Evolutionary conservation across 257 asterid species (phyloP).

Genomic region (Solanum pennellii): DNA sequence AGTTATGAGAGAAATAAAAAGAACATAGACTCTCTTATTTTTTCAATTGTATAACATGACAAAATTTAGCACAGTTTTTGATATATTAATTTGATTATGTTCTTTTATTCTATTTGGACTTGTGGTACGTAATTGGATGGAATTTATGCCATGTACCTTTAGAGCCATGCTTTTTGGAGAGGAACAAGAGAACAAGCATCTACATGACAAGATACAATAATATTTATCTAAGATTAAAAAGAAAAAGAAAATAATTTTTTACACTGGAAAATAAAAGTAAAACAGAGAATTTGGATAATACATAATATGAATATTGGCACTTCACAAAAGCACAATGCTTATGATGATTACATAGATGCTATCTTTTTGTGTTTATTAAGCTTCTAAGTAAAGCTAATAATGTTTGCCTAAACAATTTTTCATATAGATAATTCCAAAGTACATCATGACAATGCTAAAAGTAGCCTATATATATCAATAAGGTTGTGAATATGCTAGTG

Average conservation of each 20-base stretch:
- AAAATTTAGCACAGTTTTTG: neutral
- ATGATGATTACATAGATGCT: slow-evolving; percentile 13
- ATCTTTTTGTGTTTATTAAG: slow-evolving; percentile 51
- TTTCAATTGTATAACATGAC: neutral
- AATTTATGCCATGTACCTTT: neutral
- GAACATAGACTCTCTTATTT: neutral
- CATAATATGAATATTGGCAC: neutral
- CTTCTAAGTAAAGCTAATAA: slow-evolving; percentile 70
- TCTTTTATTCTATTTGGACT: neutral
- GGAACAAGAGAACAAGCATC: neutral
- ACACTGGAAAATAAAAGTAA: neutral
- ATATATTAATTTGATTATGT: neutral
- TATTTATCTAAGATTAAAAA: neutral
- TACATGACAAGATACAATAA: neutral
- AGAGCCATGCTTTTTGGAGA: neutral
- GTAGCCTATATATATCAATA: neutral
- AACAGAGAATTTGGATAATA: neutral
- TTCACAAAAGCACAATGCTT: slow-evolving; percentile 25
- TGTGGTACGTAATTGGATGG: neutral
- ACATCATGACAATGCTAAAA: neutral
- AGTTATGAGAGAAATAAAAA: neutral
- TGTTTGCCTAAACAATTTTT: neutral
- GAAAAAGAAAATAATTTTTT: neutral
- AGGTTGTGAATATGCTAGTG: neutral
- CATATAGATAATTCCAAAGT: neutral